Percentiles rank a stretch among this genome's conserved stretches.
These are phyloP conservation scores for Castanopsis chinensis DNA, from an alignment of 306 rosid species.

Conservation along the genomic window DNA sequence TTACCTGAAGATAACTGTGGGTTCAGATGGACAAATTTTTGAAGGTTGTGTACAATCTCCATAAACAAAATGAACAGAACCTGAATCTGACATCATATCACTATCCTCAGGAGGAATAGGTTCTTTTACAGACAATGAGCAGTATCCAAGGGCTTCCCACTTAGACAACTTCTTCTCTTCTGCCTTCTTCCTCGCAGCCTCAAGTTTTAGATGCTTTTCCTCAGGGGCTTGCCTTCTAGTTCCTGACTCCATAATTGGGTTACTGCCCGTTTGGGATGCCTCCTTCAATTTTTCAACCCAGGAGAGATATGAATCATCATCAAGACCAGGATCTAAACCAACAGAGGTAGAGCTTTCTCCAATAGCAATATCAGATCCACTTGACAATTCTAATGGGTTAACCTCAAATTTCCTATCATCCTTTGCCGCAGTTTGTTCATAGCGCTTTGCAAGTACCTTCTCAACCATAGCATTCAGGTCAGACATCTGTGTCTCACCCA, in stretches of 20 bases:
- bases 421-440: conserved; percentile 30
- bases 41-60: conserved; percentile 88
- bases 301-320: conserved; percentile 76
- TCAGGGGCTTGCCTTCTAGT: conserved; percentile 40
- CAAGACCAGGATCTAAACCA: conserved; percentile 49
- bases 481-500: conserved; percentile 40
- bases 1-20: conserved; percentile 72
- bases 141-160: conserved; percentile 83
- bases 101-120: conserved; percentile 42
- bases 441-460: conserved; percentile 61
- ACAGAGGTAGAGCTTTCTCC: conserved; percentile 40
- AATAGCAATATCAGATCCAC: conserved; percentile 32
- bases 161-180: conserved; percentile 74
- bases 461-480: conserved; percentile 68
- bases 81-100: conserved; percentile 53
- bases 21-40: conserved; percentile 53
- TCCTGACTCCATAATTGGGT: conserved; percentile 42
- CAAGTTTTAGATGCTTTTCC: conserved; percentile 53
- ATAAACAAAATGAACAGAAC: conserved; percentile 76
- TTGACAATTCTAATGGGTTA: conserved; percentile 42
- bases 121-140: conserved; percentile 56
- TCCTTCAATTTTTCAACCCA: conserved; percentile 91
- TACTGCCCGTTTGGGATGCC: conserved; percentile 44
- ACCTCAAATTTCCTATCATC: conserved; percentile 73
- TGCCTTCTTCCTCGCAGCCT: conserved; percentile 72